Evolutionary conservation across 1,284 basidiomycete genomes (phyloP), one percentile per base, ranked within the genome.

Genomic region (Thecaphora thlaspeos): DNA sequence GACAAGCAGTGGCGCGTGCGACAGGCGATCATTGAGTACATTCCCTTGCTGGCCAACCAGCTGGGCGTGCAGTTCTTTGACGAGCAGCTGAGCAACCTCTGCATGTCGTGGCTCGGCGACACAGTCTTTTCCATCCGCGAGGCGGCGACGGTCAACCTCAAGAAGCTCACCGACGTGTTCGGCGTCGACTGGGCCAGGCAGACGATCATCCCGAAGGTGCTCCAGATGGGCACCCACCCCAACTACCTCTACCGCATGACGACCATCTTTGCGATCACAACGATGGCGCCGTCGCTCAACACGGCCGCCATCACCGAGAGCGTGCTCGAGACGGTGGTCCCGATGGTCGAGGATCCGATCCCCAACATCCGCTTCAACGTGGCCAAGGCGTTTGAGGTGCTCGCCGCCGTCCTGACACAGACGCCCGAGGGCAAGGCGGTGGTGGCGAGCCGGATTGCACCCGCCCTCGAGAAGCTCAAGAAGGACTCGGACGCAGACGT

Each of bases 1-100:
- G 95, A 99, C 83, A 99, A 98, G 81, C 96, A 96, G 69, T 99
- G 95, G 95, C 88, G 95, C 45, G 95, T 99, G 39, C 88, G 95
- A 69, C 95, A 99, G 81, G 95, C 95, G 15, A 98, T 99, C 81
- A 99, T 99, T 80, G 95, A 98, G 80, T 97, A 99, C 81, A 97
- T 85, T 87, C 80, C 95, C 83, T 85, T 98, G 21, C 87, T 99
- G 38, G 93, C 95, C 43, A 94, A 89, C 21, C 95, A 99, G 79
- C 85, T 99, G 49, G 95, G 95, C 54, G 91, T 93, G 69, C 83
- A 88, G 34, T 98, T 98, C 83, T 98, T 99, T 76, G 93, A 99
- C 79, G 95, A 98, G 76, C 91, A 96, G 80, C 85, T 99, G 42
- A 90, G 90, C 44, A 90, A 89, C 74, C 83, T 99, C 37, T 99